These are phyloP conservation scores for Spathaspora arborariae DNA, from an alignment of 805 yeast genomes.

Conservation along the genomic window DNA sequence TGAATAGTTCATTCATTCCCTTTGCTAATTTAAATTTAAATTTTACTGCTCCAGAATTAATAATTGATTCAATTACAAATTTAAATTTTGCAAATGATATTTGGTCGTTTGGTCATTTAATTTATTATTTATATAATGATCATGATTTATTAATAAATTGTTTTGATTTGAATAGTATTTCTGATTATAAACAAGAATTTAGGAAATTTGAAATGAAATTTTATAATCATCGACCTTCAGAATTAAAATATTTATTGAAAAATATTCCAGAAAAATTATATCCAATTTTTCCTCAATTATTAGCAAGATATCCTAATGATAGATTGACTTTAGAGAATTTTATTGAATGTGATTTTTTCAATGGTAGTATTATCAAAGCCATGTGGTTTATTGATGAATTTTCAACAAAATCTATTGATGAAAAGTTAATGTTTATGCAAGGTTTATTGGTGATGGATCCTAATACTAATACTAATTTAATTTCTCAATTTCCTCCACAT, in stretches of 20 bases:
- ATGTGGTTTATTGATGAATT: constrained; percentile 80
- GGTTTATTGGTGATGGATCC: constrained; percentile 46
- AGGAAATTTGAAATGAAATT: constrained; percentile 43
- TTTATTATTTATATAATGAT: constrained; percentile 64
- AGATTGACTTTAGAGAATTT: constrained; percentile 63
- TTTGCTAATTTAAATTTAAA: constrained; percentile 69
- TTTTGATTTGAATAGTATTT: constrained; percentile 47
- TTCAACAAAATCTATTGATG: constrained; percentile 65
- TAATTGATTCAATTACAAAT: constrained; percentile 51
- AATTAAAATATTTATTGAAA: constrained; percentile 44
- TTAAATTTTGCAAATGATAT: constrained; percentile 71
- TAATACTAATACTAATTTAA: constrained; percentile 14
- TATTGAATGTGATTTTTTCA: constrained; percentile 69
- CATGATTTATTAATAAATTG: constrained; percentile 42
- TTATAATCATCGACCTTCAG: constrained; percentile 32
- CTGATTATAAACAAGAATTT: constrained; percentile 58
- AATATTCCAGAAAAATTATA: constrained; percentile 56
- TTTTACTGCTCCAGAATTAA: constrained; percentile 81
- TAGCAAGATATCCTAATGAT: constrained; percentile 55
- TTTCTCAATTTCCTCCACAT: constrained; percentile 36
- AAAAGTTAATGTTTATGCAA: constrained; percentile 63
- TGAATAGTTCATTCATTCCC: constrained; percentile 78
- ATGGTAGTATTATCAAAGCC: constrained; percentile 78
- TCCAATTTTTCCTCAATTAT: constrained; percentile 47
- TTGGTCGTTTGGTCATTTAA: constrained; percentile 78